Base-by-base conservation (phyloP, 2,329 filamentous ascomycete genomes). In the Ilyonectria destructans region DNA sequence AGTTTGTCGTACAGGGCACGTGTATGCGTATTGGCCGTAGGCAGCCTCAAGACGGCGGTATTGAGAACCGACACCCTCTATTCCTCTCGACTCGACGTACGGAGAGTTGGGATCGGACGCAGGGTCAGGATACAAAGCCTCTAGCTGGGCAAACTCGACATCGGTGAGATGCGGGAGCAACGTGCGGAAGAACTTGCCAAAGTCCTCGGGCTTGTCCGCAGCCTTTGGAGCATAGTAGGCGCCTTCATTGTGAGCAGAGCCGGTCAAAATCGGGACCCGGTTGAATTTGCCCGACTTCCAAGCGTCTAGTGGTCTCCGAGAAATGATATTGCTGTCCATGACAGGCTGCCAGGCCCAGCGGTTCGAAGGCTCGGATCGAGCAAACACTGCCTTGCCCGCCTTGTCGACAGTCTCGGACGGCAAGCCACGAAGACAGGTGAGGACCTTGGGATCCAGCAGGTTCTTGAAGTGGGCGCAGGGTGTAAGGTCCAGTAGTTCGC, bases 311-410 rank as follows among this genome's bases (percentile, higher is more conserved):
- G 78, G 78, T 8, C 77, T 71, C 0, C 78, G 68, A 1, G 77
- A 78, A 52, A 80, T 79, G 48, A 79, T 68, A 3, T 75, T 63
- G 7, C 71, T 74, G 13, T 80, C 77, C 1, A 80, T 65, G 4
- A 80, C 77, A 15, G 78, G 77, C 37, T 80, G 78, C 76, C 75
- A 80, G 4, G 78, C 76, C 78, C 78, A 80, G 1, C 77, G 76
- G 1, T 78, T 74, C 0, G 75, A 78, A 6, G 77, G 71, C 6
- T 79, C 73, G 7, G 75, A 80, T 1, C 69, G 61, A 3, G 56
- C 58, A 57, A 79, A 80, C 0, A 80, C 75, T 12, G 74, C 69
- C 33, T 78, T 78, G 1, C 76, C 76, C 1, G 78, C 77, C 1
- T 55, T 62, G 23, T 76, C 74, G 2, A 80, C 69, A 0, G 69